Evolutionary conservation across 495 filamentous ascomycete genomes (phyloP), one percentile per base, ranked within the genome.

Genomic region (Achaetomiella virescens): DNA sequence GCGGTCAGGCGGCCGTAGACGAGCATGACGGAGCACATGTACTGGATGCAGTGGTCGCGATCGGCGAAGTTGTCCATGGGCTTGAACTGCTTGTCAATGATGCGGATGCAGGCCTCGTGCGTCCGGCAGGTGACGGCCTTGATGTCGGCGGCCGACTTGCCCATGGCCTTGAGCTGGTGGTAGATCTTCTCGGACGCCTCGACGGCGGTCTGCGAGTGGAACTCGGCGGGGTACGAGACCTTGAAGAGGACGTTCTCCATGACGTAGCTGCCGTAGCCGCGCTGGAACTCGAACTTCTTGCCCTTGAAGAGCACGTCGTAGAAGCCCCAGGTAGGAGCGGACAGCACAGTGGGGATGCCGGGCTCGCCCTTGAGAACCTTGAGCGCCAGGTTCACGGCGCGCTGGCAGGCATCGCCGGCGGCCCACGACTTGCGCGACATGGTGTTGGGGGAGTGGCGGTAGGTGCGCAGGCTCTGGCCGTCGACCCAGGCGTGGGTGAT

Each of bases 181-280:
- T 93, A 83, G 68, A 98, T 84, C 64, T 83, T 86, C 78, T 96
- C 80, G 8, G 93, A 90, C 17, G 89, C 89, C 75, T 98, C 93
- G 57, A 97, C 91, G 62, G 93, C 93, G 22, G 93, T 98, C 75
- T 98, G 93, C 14, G 93, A 97, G 80, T 98, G 93, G 82, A 98
- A 98, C 70, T 98, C 93, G 60, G 93, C 93, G 66, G 91, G 91
- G 69, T 95, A 96, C 29, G 93, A 98, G 38, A 98, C 95, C 81
- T 98, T 98, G 82, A 98, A 98, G 45, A 98, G 87, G 44, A 98
- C 88, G 69, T 97, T 98, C 83, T 98, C 93, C 93, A 98, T 98
- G 52, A 98, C 95, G 71, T 98, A 98, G 80, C 87, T 92, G 62
- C 91, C 93, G 67, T 97, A 98, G 42, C 85, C 84, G 46, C 93